phyloP scores from a whole-genome alignment of 2,329 filamentous ascomycete species.

The Zarea fungicola region DNA sequence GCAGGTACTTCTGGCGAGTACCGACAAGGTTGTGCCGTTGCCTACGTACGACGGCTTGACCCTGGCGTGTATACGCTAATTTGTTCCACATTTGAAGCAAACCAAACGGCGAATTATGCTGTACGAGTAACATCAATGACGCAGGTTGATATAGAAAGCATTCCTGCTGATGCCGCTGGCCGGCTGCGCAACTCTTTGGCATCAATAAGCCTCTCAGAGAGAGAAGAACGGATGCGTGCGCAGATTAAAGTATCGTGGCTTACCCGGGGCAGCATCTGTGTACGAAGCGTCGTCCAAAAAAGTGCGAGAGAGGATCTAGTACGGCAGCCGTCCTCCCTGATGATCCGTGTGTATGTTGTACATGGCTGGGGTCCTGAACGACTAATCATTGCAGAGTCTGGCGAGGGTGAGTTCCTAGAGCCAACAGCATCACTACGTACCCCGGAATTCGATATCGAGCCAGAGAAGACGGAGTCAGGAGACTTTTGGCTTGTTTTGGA shows the following conservation, averaged over 20 bases:
- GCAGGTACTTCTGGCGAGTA: conserved; percentile 85
- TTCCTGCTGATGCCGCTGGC: conserved; percentile 72
- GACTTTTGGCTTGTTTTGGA: conserved; percentile 80
- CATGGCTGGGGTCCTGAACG: conserved; percentile 66
- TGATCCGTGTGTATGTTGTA: conserved; percentile 67
- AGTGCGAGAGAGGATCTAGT: conserved; percentile 17
- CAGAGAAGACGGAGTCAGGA: conserved; percentile 47
- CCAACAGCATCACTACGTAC: conserved; percentile 61
- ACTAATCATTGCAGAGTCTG: conserved; percentile 57
- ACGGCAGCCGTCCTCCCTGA: conserved; percentile 40
- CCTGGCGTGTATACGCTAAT: conserved; percentile 80
- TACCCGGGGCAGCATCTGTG: conserved; percentile 46
- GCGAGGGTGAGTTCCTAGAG: conserved; percentile 72
- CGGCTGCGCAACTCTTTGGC: conserved; percentile 57
- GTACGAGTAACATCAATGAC: conserved; percentile 66
- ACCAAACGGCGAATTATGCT: conserved; percentile 68
- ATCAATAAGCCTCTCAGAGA: conserved; percentile 46
- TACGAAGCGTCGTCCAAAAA: conserved; percentile 25
- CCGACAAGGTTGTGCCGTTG: conserved; percentile 69
- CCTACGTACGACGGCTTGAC: conserved; percentile 55
- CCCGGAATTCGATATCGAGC: conserved; percentile 68
- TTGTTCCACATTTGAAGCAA: conserved; percentile 83
- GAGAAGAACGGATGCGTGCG: conserved; percentile 35
- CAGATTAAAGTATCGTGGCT: conserved; percentile 41
- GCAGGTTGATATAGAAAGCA: conserved; percentile 49